Evolutionary conservation across 306 rosid species (phyloP), one percentile per base, ranked within the genome.

Genomic region (Vicia sativa): DNA sequence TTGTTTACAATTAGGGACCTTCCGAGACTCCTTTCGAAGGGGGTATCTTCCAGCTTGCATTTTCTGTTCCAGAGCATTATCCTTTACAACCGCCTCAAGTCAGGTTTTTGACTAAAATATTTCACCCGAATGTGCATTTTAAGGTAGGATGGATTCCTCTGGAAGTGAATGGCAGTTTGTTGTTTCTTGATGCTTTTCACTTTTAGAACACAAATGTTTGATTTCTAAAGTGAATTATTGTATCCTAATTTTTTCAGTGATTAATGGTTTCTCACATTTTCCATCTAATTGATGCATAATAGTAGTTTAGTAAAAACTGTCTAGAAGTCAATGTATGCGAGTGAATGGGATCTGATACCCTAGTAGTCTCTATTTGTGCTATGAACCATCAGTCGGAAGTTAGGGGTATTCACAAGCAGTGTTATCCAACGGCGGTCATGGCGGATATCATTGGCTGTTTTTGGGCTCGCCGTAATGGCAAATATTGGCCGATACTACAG

Each of bases 71-170:
- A 0, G 97, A 90, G 80, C 96, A 88, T 56, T 95, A 90, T 77
- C 97, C 99, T 68, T 71, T 95, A 62, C 99, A 90, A 74, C 99
- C 99, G 6, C 99, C 97, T 43, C 99, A 89, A 90, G 99, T 95
- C 75, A 83, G 99, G 80, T 95, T 95, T 82, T 79, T 93, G 72
- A 90, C 99, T 35, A 95, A 95, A 63, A 95, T 90, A 62, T 95
- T 95, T 81, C 99, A 95, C 80, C 99, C 99, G 13, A 95, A 95
- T 66, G 99, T 95, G 71, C 99, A 95, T 80, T 95, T 95, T 67
- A 95, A 88, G 99, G 97, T 95, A 77, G 25, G 73, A 55, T 26
- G 62, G 68, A 19, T 48, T 16, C 37, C 16, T 19, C 39, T 52
- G 46, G 37, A 41, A 52, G 67, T 45, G 46, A 29, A 53, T 53